Evolutionary conservation across 805 yeast genomes (phyloP), one percentile per base, ranked within the genome.

Genomic region (Spathaspora passalidarum): DNA sequence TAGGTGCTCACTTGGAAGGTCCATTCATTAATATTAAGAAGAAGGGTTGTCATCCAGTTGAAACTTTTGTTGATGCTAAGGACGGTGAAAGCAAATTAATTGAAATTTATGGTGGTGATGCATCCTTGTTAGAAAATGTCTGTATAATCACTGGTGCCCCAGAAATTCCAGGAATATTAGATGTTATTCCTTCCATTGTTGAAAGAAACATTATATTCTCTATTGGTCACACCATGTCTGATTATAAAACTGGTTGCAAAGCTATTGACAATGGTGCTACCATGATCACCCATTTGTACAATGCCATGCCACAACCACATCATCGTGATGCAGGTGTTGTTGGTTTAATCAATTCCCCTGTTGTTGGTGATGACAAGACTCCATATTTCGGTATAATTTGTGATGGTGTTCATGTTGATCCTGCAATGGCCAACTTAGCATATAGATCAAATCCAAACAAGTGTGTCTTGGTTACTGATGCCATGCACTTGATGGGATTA

Each of bases 1-100:
- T 80, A 46, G 84, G 84, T 9, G 80, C 80, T n/a, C 84, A 80
- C 55, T 60, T 76, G 34, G 84, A 80, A 52, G 84, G 84, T 5
- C 84, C 84, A 6, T 78, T 79, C 55, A 71, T 80, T 48, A 76
- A 73, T 45, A 59, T 65, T 32, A 55, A 61, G 38, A 76, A 76
- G 54, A 75, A 72, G 52, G 81, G 81, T 3, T 76, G 81, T 49
- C 81, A 76, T 51, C 78, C 78, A 1, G 63, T 62, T 11, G 74
- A 68, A 47, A 69, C 76, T n/a, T 64, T 75, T 49, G 69, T 62
- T 25, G 65, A 61, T 43, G 76, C 75, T 17, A 50, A 50, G 34
- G 62, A 57, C 11, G 69, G 73, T 26, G 45, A 50, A 10, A 32
- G 54, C 5, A 54, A 60, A 46, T 54, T 75, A 29, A 56, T 54